Percentiles rank a stretch among this genome's conserved stretches.
phyloP scores from a whole-genome alignment of 2,329 filamentous ascomycete genomes.

The Neocucurbitaria cava region DNA sequence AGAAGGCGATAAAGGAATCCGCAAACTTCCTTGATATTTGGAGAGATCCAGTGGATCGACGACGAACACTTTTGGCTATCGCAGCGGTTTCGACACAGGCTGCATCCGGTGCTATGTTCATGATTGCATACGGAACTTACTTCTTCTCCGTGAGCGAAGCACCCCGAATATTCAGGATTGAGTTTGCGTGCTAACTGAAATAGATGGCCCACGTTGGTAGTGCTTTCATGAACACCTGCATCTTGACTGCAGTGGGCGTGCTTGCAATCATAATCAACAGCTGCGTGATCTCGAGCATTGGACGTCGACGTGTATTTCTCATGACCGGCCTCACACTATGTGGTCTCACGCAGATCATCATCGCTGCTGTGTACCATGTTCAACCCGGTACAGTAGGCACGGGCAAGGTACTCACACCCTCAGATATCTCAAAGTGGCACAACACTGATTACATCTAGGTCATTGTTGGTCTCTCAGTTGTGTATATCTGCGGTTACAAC shows the following conservation, averaged over 20 bases:
- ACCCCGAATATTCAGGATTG: rapidly evolving
- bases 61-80: constrained; percentile 59
- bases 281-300: constrained; percentile 60
- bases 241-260: constrained; percentile 62
- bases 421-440: neutral
- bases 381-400: constrained; percentile 48
- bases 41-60: constrained; percentile 59
- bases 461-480: constrained; percentile 61
- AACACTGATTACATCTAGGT: constrained; percentile 27
- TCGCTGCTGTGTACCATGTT: constrained; percentile 61
- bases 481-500: constrained; percentile 64
- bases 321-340: constrained; percentile 61
- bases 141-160: constrained; percentile 31
- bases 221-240: constrained; percentile 64
- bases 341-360: constrained; percentile 62
- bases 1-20: constrained; percentile 57
- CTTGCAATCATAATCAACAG: constrained; percentile 62
- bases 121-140: constrained; percentile 45
- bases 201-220: constrained; percentile 42
- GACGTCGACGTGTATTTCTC: constrained; percentile 62
- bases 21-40: constrained; percentile 60
- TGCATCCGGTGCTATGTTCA: constrained; percentile 62
- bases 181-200: neutral
- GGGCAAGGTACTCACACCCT: constrained; percentile 45
- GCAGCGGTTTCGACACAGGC: constrained; percentile 59